These are phyloP conservation scores for Ophiostoma tasmaniense DNA, from an alignment of 2,329 filamentous ascomycete genomes.

Conservation along the genomic window DNA sequence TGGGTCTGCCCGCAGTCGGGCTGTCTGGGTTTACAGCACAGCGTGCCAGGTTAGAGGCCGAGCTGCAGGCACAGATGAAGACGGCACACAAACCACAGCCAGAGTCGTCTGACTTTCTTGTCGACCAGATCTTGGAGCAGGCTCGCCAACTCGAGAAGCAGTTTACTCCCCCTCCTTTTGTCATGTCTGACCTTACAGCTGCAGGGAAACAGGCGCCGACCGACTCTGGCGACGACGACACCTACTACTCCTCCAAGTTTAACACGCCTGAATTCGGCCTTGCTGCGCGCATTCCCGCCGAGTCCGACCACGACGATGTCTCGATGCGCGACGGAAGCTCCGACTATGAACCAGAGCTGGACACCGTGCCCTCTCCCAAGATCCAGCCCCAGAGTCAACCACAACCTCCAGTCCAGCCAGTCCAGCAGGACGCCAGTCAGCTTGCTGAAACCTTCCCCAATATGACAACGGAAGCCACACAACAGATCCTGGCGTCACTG, in stretches of 20 bases:
- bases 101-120: constrained; percentile 55
- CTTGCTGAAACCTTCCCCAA: background rate
- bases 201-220: constrained; percentile 1
- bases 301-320: constrained; percentile 32
- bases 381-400: background rate
- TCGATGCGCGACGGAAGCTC: constrained; percentile 31
- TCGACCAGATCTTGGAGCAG: constrained; percentile 63
- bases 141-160: constrained; percentile 64
- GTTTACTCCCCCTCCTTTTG: constrained; percentile 46
- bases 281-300: constrained; percentile 41
- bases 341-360: constrained; percentile 28
- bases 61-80: constrained; percentile 68
- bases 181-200: constrained; percentile 1
- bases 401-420: background rate
- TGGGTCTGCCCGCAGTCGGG: constrained; percentile 14
- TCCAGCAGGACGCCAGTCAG: constrained; percentile 9
- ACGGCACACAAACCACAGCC: constrained; percentile 42
- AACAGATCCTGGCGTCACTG: background rate
- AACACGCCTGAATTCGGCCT: constrained; percentile 58
- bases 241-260: constrained; percentile 91
- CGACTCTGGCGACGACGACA: constrained; percentile 87
- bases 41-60: constrained; percentile 70
- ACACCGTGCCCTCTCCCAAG: constrained; percentile 10
- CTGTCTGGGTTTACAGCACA: constrained; percentile 73
- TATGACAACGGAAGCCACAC: background rate